Evolutionary conservation across 1,284 basidiomycete species (phyloP).

Genomic region (Boletellus deceptivus): DNA sequence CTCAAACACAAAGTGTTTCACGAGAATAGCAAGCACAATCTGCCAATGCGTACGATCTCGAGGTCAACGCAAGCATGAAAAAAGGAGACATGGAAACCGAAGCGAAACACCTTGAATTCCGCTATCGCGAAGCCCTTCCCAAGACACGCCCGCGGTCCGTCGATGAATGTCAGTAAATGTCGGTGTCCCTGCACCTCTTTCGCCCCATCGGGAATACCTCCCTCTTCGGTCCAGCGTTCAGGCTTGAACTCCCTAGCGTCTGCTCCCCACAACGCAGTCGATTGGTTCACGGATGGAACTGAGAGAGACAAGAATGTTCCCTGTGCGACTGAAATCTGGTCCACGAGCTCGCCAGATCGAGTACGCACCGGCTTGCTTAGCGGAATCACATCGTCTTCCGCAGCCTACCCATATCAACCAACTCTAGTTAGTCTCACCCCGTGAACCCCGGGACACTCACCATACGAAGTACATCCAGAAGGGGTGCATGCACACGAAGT

Average conservation of each 20-base stretch:
- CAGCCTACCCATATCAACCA: conserved; percentile 31
- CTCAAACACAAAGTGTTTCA: conserved; percentile 46
- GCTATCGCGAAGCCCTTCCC: conserved; percentile 33
- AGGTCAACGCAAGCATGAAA: no score
- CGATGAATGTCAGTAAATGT: conserved; percentile 30
- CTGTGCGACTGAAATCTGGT: conserved; percentile 43
- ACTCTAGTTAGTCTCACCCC: no score
- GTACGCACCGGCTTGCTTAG: conserved; percentile 43
- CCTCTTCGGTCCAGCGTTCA: conserved; percentile 38
- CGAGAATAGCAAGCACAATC: conserved; percentile 46
- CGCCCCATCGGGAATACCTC: conserved; percentile 17
- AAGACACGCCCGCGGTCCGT: conserved; percentile 33
- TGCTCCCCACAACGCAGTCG: conserved; percentile 46
- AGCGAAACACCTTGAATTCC: conserved; percentile 29
- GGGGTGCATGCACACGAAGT: conserved; percentile 20
- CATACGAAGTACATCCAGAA: conserved; percentile 40
- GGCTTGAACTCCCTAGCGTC: conserved; percentile 41
- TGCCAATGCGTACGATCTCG: conserved; percentile 15
- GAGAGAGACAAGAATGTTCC: conserved; percentile 44
- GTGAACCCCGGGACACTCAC: conserved; percentile 23
- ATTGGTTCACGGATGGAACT: conserved; percentile 31
- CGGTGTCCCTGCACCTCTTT: conserved; percentile 26
- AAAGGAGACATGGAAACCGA: no score
- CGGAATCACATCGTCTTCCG: conserved; percentile 54
- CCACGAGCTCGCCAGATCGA: conserved; percentile 36